A percentile compares a stretch with the other conserved stretches of the same genome.
Evolutionary conservation across 139 green algal genomes (phyloP).

Genomic region (Tetradesmus lagerheimii): DNA sequence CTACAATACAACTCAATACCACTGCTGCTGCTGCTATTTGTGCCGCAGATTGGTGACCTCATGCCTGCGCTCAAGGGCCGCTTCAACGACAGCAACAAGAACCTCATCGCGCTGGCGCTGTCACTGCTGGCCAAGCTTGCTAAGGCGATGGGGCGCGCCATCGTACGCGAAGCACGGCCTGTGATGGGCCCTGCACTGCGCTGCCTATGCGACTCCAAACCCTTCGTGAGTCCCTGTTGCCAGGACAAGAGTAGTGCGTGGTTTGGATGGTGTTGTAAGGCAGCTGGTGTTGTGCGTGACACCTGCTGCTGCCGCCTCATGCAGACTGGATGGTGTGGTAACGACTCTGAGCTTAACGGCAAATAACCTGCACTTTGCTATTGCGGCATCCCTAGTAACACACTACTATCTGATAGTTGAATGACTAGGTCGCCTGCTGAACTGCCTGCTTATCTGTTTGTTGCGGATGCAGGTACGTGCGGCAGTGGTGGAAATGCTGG

Average conservation of each 20-base stretch:
- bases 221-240: constrained; percentile 58
- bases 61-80: constrained; percentile 86
- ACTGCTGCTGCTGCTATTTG: constrained; percentile 66
- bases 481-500: constrained; percentile 84
- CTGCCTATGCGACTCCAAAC: constrained; percentile 93
- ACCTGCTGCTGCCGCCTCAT: background rate
- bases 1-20: no score
- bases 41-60: constrained; percentile 79
- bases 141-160: constrained; percentile 84
- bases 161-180: constrained; percentile 68
- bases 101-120: constrained; percentile 76
- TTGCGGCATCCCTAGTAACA: no score
- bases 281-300: background rate
- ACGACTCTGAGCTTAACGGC: no score
- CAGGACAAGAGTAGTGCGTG: background rate
- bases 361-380: no score
- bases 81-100: constrained; percentile 95
- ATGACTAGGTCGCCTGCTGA: no score
- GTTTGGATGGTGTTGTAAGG: background rate
- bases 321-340: no score
- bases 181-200: constrained; percentile 77
- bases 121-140: constrained; percentile 84
- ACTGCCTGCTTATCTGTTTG: background rate
- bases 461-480: constrained; percentile 68
- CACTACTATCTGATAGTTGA: no score